Evolutionary conservation across 306 rosid genomes (phyloP).

Genomic region (Ceratonia siliqua): DNA sequence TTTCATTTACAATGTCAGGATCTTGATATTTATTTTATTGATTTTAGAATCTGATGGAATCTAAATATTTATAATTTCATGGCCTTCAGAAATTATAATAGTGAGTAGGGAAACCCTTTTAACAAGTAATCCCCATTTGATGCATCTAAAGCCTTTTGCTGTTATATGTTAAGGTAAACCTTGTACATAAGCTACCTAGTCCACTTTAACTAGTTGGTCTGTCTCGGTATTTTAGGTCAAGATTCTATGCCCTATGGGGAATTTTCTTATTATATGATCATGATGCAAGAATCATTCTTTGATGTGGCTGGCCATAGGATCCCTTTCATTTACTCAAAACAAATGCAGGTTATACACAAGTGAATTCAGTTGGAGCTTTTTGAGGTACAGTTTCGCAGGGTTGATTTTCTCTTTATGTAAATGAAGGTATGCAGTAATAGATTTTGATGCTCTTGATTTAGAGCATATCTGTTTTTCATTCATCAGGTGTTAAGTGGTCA

Average conservation of each 20-base stretch:
- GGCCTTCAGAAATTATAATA: slow-evolving; percentile 1
- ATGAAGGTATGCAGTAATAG: slow-evolving; percentile 77
- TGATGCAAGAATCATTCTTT: slow-evolving; percentile 37
- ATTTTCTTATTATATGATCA: slow-evolving; percentile 33
- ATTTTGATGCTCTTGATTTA: slow-evolving; percentile 55
- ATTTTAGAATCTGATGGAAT: slow-evolving; percentile 27
- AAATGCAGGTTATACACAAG: slow-evolving; percentile 61
- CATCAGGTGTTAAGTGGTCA: slow-evolving; percentile 44
- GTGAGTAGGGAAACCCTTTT: slow-evolving; percentile 28
- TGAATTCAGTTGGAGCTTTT: slow-evolving; percentile 78
- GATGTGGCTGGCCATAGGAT: slow-evolving; percentile 53
- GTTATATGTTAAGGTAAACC: slow-evolving; percentile 25
- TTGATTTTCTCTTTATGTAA: slow-evolving; percentile 73
- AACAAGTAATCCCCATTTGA: background rate
- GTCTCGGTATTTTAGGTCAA: slow-evolving; percentile 14
- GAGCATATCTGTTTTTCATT: slow-evolving; percentile 48
- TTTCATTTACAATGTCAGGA: slow-evolving; percentile 28
- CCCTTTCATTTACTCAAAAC: slow-evolving; percentile 47
- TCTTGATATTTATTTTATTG: slow-evolving; percentile 23
- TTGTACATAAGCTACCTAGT: slow-evolving; percentile 14
- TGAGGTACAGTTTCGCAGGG: slow-evolving; percentile 70
- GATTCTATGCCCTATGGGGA: slow-evolving; percentile 24
- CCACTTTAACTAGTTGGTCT: slow-evolving; percentile 19
- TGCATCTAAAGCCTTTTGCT: slow-evolving; percentile 27
- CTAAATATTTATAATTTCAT: slow-evolving; percentile 10